A percentile compares a stretch with the other conserved stretches of the same genome.
Conservation (phyloP, 192 early-diverging fungal genomes). For the Entrophospora sp. region DNA sequence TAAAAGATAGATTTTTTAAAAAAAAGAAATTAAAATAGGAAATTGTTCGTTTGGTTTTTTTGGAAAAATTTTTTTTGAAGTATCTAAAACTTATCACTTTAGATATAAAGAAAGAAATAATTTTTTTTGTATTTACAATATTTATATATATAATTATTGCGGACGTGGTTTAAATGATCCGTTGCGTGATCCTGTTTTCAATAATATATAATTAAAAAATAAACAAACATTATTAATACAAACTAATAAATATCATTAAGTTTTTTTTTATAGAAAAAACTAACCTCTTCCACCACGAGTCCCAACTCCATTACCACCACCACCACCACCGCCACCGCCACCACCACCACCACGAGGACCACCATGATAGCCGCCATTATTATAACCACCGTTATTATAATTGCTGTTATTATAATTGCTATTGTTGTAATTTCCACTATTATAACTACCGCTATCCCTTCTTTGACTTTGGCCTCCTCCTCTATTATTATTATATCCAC, state of each 20-base stretch:
- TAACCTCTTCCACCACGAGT: no score
- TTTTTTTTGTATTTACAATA: no score
- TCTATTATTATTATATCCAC: background rate
- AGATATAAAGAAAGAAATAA: background rate
- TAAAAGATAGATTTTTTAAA: no score
- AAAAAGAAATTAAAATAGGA: background rate
- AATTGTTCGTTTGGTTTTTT: constrained; percentile 17
- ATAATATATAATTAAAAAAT: background rate
- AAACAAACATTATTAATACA: background rate
- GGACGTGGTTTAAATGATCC: background rate
- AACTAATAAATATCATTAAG: background rate
- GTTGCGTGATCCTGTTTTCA: background rate
- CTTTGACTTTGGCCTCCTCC: background rate
- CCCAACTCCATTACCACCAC: constrained; percentile 4
- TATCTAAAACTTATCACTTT: background rate
- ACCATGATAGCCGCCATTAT: background rate
- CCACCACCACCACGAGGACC: constrained; percentile 6
- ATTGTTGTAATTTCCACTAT: background rate
- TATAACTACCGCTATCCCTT: background rate
- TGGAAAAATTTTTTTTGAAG: background rate
- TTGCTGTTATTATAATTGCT: no score
- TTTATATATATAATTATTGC: background rate
- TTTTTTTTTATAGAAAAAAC: no score
- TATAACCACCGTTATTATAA: background rate
- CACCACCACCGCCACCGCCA: background rate